These are phyloP conservation scores for Colletotrichum somersetense DNA, from an alignment of 2,329 filamentous ascomycete genomes.

Conservation along the genomic window DNA sequence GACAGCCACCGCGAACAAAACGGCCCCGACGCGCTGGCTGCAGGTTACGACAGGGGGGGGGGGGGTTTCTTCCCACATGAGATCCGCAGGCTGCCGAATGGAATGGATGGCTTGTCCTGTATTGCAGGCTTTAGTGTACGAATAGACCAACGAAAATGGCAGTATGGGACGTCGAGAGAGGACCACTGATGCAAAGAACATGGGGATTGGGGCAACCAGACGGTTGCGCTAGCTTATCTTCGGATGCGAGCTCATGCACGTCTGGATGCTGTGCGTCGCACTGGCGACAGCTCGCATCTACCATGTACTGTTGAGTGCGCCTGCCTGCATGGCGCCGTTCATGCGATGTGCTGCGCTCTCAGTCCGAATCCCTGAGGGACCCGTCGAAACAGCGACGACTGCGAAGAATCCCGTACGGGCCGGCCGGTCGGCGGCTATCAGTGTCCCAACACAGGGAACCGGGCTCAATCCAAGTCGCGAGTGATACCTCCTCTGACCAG, in stretches of 20 bases:
- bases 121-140: not conserved
- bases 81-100: slow-evolving; percentile 24
- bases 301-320: slow-evolving; percentile 29
- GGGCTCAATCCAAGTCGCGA: slow-evolving; percentile 6
- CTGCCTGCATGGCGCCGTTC: slow-evolving; percentile 40
- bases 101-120: not conserved
- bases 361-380: slow-evolving; percentile 2
- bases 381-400: slow-evolving; percentile 3
- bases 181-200: slow-evolving; percentile 14
- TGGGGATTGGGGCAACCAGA: slow-evolving; percentile 10
- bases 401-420: slow-evolving; percentile 12
- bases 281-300: slow-evolving; percentile 32
- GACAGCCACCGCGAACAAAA: slow-evolving; percentile 21
- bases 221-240: slow-evolving; percentile 18
- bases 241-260: slow-evolving; percentile 36
- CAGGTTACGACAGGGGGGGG: slow-evolving; percentile 24
- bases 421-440: slow-evolving; percentile 3
- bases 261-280: slow-evolving; percentile 35
- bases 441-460: not conserved
- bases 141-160: not conserved
- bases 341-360: slow-evolving; percentile 27
- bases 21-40: slow-evolving; percentile 26
- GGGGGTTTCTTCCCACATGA: slow-evolving; percentile 1
- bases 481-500: not conserved
- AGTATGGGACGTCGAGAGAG: slow-evolving; percentile 10